Conservation (phyloP, 192 early-diverging fungal genomes). For the Coemansia sp. region DNA sequence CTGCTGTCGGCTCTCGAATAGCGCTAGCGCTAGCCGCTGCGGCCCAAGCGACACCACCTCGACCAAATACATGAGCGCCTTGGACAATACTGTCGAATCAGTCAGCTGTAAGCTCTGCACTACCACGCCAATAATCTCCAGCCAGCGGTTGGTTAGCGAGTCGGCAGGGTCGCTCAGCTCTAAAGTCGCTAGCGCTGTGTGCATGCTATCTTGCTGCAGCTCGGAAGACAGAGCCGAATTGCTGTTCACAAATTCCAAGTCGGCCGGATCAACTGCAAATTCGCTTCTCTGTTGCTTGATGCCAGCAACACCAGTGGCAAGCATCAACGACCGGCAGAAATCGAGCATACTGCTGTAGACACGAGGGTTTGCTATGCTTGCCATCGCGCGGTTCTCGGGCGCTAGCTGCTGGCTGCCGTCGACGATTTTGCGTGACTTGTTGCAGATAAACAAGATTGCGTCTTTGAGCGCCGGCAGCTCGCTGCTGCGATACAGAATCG, state of each 20-base stretch:
- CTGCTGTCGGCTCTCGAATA: slow-evolving; percentile 15
- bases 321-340: slow-evolving; percentile 30
- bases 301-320: slow-evolving; percentile 15
- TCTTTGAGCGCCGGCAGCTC: slow-evolving; percentile 8
- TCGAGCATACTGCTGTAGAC: slow-evolving; percentile 21
- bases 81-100: slow-evolving; percentile 11
- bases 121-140: slow-evolving; percentile 6
- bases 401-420: not conserved
- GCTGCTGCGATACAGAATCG: not conserved
- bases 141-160: slow-evolving; percentile 10
- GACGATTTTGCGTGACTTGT: not conserved
- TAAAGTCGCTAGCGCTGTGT: slow-evolving; percentile 8
- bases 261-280: not conserved
- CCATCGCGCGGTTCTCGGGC: not conserved
- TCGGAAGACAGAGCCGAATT: slow-evolving; percentile 16
- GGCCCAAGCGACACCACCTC: slow-evolving; percentile 31
- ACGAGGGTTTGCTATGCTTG: slow-evolving; percentile 1
- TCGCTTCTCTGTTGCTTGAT: not conserved
- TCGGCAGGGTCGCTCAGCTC: not conserved
- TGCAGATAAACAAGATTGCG: slow-evolving; percentile 21
- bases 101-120: not conserved
- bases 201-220: slow-evolving; percentile 23
- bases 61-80: slow-evolving; percentile 26
- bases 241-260: slow-evolving; percentile 26
- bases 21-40: slow-evolving; percentile 3